Evolutionary conservation across 768 basidiomycete genomes (phyloP).

Genomic region (Termitomyces sp.): DNA sequence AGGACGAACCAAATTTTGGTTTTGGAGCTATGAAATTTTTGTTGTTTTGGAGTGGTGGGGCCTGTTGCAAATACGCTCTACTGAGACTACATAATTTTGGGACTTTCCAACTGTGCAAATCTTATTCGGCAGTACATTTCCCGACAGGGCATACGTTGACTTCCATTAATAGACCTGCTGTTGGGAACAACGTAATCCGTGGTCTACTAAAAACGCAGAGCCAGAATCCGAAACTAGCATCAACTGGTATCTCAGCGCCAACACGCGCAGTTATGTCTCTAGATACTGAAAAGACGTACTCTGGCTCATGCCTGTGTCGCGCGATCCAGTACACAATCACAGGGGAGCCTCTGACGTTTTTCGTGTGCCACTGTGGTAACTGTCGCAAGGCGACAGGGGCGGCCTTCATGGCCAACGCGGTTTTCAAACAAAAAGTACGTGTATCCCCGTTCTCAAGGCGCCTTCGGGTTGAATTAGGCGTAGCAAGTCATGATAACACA

Average conservation of each 20-base stretch:
- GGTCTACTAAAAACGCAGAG: not conserved
- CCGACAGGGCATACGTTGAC: not conserved
- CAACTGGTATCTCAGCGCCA: not conserved
- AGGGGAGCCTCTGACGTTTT: constrained; percentile 30
- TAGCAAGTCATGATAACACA: constrained; percentile 22
- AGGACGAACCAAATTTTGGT: no score
- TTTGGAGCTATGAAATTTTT: no score
- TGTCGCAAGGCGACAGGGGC: constrained; percentile 36
- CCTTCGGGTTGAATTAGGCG: not conserved
- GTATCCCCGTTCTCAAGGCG: not conserved
- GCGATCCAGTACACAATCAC: constrained; percentile 27
- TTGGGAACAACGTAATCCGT: not conserved
- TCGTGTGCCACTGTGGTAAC: constrained; percentile 38
- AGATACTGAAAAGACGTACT: constrained; percentile 2
- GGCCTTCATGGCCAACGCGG: constrained; percentile 33
- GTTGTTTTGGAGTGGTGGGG: no score
- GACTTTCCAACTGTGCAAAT: not conserved
- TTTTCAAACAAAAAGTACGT: constrained; percentile 28
- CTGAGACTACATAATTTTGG: not conserved
- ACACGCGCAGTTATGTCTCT: not conserved
- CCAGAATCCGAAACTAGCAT: not conserved
- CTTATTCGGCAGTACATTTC: not conserved
- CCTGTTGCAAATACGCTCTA: no score
- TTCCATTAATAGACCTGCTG: not conserved
- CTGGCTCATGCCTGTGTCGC: constrained; percentile 34